These are phyloP conservation scores for Pichia sp. DNA, from an alignment of 1,139 yeast genomes.

Conservation along the genomic window DNA sequence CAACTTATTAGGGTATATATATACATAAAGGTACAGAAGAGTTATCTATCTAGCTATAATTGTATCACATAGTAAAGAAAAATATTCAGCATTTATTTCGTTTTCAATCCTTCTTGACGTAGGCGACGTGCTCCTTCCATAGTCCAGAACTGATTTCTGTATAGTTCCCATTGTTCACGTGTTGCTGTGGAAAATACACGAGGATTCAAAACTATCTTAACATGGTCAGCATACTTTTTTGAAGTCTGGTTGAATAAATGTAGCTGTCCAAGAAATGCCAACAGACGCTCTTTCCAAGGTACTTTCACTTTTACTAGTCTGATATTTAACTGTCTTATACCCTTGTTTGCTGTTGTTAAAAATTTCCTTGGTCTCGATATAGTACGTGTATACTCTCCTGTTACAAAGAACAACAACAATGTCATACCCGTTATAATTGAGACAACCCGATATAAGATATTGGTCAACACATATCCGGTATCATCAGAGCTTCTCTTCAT, in stretches of 20 bases:
- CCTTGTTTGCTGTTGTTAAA: constrained; percentile 75
- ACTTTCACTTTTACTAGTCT: constrained; percentile 65
- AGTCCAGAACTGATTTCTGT: constrained; percentile 89
- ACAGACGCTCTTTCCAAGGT: constrained; percentile 44
- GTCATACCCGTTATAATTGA: constrained; percentile 66
- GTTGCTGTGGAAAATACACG: constrained; percentile 75
- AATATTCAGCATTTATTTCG: constrained; percentile 1
- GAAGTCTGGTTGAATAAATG: constrained; percentile 5
- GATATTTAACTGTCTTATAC: constrained; percentile 73
- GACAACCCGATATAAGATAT: constrained; percentile 49
- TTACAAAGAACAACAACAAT: constrained; percentile 66
- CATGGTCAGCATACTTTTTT: constrained; percentile 42
- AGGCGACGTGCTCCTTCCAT: constrained; percentile 72
- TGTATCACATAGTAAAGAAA: too few species aligned
- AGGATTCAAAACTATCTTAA: constrained; percentile 72
- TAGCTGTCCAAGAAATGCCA: constrained; percentile 4
- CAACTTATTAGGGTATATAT: too few species aligned
- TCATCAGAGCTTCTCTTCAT: too few species aligned
- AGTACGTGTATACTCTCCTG: constrained; percentile 85
- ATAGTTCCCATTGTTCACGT: constrained; percentile 92
- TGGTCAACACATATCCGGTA: constrained; percentile 1
- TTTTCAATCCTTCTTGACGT: constrained; percentile 2
- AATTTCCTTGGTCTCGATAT: constrained; percentile 77
- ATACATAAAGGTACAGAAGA: too few species aligned
- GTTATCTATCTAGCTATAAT: too few species aligned